Base-by-base conservation (phyloP, 768 basidiomycete genomes). In the Filobasidium wieringae region DNA sequence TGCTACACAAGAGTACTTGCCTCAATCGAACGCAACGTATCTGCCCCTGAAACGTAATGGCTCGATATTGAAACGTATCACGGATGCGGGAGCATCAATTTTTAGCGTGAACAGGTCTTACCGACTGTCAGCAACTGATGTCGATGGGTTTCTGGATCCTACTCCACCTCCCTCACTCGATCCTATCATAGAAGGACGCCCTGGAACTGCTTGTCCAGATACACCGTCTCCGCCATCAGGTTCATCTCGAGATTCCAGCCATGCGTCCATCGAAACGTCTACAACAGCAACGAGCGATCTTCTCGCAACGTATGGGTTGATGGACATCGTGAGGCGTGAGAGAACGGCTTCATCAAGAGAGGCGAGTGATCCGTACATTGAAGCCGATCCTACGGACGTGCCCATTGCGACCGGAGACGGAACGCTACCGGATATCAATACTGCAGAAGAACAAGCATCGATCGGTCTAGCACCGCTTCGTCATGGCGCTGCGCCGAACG, bases 201-300 rank as follows among this genome's bases (percentile, higher is more conserved):
- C n/a, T n/a, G n/a, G n/a, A n/a, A n/a, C n/a, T n/a, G n/a, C n/a
- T n/a, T n/a, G n/a, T n/a, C n/a, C n/a, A n/a, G 47, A 27, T 17
- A 24, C 17, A 17, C 11, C 9, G 9, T 24, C 2, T n/a, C 15
- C 26, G 17, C 31, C 31, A 43, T 32, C 34, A 27, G 34, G 47
- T 40, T 53, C 50, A 22, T 51, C 29, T 47, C 41, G 24, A 51
- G 55, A 34, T 27, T 39, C 24, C 37, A 63, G 64, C 57, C 19
- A 54, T 29, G 43, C 62, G 24, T 85, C 70, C 63, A 77, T 79
- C 73, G 81, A 69, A 78, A 86, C 65, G 59, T 81, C 68, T 69
- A 67, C 75, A 49, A 87, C 87, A 12, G 81, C 84, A 7, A 80
- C 87, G 67, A 82, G 86, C 30, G 84, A 80, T 51, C 79, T 77